Conservation (phyloP, 352 stramenopile genomes). For the Globisporangium abappressorium region DNA sequence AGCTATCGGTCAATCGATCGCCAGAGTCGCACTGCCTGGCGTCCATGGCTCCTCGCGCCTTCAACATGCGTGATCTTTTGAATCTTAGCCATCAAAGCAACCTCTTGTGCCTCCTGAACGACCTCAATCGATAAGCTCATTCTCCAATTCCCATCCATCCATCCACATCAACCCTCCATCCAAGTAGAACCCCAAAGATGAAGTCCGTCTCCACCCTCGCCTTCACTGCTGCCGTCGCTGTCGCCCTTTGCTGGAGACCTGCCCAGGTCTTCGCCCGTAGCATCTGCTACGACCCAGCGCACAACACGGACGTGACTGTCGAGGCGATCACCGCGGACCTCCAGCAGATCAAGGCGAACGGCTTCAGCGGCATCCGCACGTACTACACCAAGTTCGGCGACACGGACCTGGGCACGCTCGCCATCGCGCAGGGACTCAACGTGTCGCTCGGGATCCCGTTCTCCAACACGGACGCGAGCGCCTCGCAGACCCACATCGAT, state of each 20-base stretch:
- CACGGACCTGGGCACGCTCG: slow-evolving; percentile 39
- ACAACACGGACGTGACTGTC: slow-evolving; percentile 32
- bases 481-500: slow-evolving; percentile 32
- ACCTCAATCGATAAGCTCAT: slow-evolving; percentile 13
- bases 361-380: slow-evolving; percentile 45
- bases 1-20: slow-evolving; percentile 1
- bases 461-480: slow-evolving; percentile 30
- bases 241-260: background rate
- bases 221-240: slow-evolving; percentile 11
- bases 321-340: slow-evolving; percentile 43
- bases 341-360: slow-evolving; percentile 38
- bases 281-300: slow-evolving; percentile 49
- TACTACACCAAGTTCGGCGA: slow-evolving; percentile 43
- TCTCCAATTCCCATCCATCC: slow-evolving; percentile 28
- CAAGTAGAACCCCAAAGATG: slow-evolving; percentile 18
- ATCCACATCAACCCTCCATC: slow-evolving; percentile 13
- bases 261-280: slow-evolving; percentile 19
- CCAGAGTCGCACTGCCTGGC: slow-evolving; percentile 3
- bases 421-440: slow-evolving; percentile 42
- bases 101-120: background rate
- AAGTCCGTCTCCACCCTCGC: slow-evolving; percentile 28
- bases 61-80: background rate
- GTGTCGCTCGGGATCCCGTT: slow-evolving; percentile 46
- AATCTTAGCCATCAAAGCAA: background rate
- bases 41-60: background rate